phyloP scores from a whole-genome alignment of 2,329 filamentous ascomycete genomes.

The Verticillium albo-atrum region DNA sequence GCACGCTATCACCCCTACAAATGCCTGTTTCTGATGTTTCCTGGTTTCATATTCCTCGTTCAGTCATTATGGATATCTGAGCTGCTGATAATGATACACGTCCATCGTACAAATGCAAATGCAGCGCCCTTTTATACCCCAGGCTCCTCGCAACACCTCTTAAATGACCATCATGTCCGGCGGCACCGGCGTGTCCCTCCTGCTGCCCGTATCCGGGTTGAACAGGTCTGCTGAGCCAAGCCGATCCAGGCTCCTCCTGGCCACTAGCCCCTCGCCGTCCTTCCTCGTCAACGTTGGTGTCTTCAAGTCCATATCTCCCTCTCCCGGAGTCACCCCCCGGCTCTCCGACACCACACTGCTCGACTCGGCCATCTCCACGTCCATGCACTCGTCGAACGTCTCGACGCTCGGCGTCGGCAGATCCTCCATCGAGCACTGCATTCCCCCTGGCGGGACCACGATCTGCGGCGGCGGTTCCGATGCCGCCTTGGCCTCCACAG shows the following conservation, averaged over 20 bases:
- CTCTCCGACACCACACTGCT: constrained; percentile 33
- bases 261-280: background rate
- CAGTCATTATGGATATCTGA: background rate
- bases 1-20: no score
- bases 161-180: constrained; percentile 19
- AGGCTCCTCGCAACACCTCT: background rate
- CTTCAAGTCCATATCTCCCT: constrained; percentile 30
- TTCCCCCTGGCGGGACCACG: constrained; percentile 8
- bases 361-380: constrained; percentile 47
- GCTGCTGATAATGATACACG: background rate
- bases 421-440: constrained; percentile 16
- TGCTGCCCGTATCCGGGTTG: constrained; percentile 20
- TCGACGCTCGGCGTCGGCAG: constrained; percentile 37
- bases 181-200: constrained; percentile 30
- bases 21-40: background rate
- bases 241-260: constrained; percentile 9
- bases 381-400: constrained; percentile 25
- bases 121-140: background rate
- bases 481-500: constrained; percentile 19
- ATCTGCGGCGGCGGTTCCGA: constrained; percentile 16
- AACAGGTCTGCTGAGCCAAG: constrained; percentile 22
- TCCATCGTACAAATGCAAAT: background rate
- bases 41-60: background rate
- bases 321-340: constrained; percentile 19
- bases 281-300: constrained; percentile 30